A percentile compares a stretch with the other conserved stretches of the same genome.
Evolutionary conservation across 768 basidiomycete genomes (phyloP).

Genomic region (Gautieria morchelliformis): DNA sequence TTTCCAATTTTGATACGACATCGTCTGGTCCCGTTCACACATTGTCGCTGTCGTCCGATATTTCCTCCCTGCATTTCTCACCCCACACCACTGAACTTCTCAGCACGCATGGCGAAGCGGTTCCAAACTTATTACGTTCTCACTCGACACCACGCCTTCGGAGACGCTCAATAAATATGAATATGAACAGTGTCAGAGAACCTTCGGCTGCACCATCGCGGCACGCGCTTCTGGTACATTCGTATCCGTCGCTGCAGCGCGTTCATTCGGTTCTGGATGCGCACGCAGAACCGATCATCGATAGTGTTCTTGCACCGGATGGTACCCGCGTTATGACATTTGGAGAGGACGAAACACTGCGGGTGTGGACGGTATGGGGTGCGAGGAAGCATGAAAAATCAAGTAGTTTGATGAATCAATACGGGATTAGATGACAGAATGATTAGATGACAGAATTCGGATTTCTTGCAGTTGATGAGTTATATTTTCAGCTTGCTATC

Average conservation of each 20-base stretch:
- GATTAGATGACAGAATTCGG: too few species aligned
- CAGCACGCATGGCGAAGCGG: conserved; percentile 64
- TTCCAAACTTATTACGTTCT: neutral
- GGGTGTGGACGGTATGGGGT: neutral
- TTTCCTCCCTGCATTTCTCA: conserved; percentile 85
- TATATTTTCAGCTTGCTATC: too few species aligned
- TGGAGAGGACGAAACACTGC: conserved; percentile 3
- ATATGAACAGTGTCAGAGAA: neutral
- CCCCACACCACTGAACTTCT: conserved; percentile 82
- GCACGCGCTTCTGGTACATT: conserved; percentile 73
- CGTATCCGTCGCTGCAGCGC: conserved; percentile 78
- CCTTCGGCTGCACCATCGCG: conserved; percentile 36
- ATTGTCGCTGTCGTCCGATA: conserved; percentile 77
- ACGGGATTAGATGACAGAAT: neutral
- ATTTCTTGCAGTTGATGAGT: neutral
- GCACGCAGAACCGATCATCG: conserved; percentile 36
- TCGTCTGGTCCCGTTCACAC: conserved; percentile 88
- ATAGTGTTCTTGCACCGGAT: neutral
- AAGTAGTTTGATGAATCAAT: neutral
- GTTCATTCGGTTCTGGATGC: conserved; percentile 83
- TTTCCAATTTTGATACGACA: conserved; percentile 24
- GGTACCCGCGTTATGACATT: conserved; percentile 1
- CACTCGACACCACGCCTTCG: neutral
- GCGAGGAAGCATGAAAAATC: neutral
- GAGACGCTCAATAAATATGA: neutral